Base-by-base conservation (phyloP, 495 filamentous ascomycete species). In the Penicillium mononematosum region DNA sequence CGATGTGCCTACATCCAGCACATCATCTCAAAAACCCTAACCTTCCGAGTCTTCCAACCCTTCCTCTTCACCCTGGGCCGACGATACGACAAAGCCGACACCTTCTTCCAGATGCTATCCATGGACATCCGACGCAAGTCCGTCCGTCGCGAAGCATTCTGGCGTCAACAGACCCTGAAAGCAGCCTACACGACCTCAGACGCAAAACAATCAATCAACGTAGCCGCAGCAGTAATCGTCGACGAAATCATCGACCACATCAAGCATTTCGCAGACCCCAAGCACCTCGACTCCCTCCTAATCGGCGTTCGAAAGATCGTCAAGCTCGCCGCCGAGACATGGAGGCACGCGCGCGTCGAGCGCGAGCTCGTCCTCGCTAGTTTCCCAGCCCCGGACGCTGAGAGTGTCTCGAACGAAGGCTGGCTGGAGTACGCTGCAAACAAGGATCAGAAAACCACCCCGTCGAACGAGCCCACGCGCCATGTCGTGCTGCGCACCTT, bases 61-160 rank as follows among this genome's bases (percentile, higher is more conserved):
- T 87, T 87, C 72, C 68, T 87, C 4, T 87, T 87, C 68, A 83
- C 82, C 32, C 65, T 86, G 6, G 82, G 82, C n/a, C 78, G 78
- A 29, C 67, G 81, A 22, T 84, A 83, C 65, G 83, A 85, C 63
- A 84, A 85, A 59, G 81, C 82, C 12, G 83, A 86, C 64, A 80
- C 78, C 14, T 78, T 84, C 57, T 85, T 87, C 75, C 77, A 81
- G 54, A 77, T 83, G 62, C 77, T 86, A 52, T 85, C 82, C 9
- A 81, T 80, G 67, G 80, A 85, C 32, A 81, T 87, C 39, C 81
- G 83, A 17, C 77, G 80, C 39, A 86, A 85, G 61, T 84, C 81
- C 45, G 81, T 80, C 44, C 76, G 82, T 17, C 82, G 81, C 32
- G 84, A 87, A 62, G 82, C 84, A 2, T 79, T 85, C 60, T 87